phyloP scores from a whole-genome alignment of 345 rosid genomes.

The Psidium guajava region DNA sequence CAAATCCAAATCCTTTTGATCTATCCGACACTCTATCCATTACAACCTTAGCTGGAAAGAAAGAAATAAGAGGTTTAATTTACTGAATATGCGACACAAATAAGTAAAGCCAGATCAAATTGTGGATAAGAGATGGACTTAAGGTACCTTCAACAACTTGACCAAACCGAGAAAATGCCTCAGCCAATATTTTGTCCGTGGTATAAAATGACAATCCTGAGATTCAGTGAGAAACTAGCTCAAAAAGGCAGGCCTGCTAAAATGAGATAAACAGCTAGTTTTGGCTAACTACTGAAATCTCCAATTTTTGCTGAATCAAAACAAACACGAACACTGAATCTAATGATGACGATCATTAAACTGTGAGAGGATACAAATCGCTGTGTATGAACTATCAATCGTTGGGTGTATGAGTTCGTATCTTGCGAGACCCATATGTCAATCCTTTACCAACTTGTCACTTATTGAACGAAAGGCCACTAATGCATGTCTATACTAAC shows the following conservation, averaged over 20 bases:
- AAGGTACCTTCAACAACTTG: conserved; percentile 80
- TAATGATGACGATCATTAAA: not conserved
- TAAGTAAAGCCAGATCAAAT: not conserved
- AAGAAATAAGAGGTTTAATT: not conserved
- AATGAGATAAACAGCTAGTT: not conserved
- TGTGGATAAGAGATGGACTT: not conserved
- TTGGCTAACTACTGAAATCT: not conserved
- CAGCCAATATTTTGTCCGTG: conserved; percentile 48
- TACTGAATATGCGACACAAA: not conserved
- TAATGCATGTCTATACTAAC: not conserved
- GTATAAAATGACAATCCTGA: conserved; percentile 70
- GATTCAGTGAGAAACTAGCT: not conserved
- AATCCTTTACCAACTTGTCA: not conserved
- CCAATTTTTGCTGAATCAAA: not conserved
- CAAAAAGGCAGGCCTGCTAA: not conserved
- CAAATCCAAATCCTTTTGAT: conserved; percentile 83
- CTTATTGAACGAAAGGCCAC: not conserved
- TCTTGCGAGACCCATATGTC: not conserved
- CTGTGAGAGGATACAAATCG: not conserved
- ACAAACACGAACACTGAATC: not conserved
- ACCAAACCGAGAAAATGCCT: conserved; percentile 68
- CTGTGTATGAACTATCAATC: not conserved
- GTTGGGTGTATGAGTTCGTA: not conserved
- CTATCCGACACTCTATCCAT: conserved; percentile 52
- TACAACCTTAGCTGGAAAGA: conserved; percentile 44